Base-by-base conservation (phyloP, 495 filamentous ascomycete species). In the Trichocladium antarcticum region DNA sequence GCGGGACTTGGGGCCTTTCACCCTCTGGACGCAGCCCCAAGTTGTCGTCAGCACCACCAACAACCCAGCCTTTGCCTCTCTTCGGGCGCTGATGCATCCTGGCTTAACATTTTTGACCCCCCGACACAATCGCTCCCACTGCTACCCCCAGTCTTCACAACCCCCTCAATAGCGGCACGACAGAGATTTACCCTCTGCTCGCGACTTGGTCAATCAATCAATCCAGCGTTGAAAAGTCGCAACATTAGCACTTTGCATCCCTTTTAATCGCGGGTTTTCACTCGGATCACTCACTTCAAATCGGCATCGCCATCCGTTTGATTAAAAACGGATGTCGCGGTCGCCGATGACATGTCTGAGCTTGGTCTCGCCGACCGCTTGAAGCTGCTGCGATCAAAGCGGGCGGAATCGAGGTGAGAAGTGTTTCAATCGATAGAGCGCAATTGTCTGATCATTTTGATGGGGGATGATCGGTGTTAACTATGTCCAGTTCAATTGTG, bases 211-310 rank as follows among this genome's bases (percentile, higher is more conserved):
- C 49, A 56, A 37, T 59, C 58, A 62, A 60, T 58, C 55, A 55
- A 55, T 35, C 45, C 43, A 56, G 60, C 42, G 55, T 55, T 41
- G 67, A 41, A 51, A 72, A 64, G 50, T 81, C 75, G 48, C 81
- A 80, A 57, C 80, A 78, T 84, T 84, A 87, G 59, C 88, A 79
- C 42, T 63, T 75, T 80, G 59, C 71, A 80, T 84, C 79, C 53
- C 44, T 61, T 66, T 44, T 50, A 53, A 74, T 64, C 41, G 45
- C 44, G 4, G 20, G 32, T 45, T 57, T 48, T 66, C 62, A 68
- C 63, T 67, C 60, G 43, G 11, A 20, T 32, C 36, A 43, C 45
- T 52, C 53, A 55, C 56, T 59, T 67, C 54, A 65, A 58, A 47
- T 59, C 42, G 47, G 56, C 51, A 57, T 40, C 43, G 50, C 45